Base-by-base conservation (phyloP, 2,329 filamentous ascomycete genomes). In the Chaetomiaceae sp. region DNA sequence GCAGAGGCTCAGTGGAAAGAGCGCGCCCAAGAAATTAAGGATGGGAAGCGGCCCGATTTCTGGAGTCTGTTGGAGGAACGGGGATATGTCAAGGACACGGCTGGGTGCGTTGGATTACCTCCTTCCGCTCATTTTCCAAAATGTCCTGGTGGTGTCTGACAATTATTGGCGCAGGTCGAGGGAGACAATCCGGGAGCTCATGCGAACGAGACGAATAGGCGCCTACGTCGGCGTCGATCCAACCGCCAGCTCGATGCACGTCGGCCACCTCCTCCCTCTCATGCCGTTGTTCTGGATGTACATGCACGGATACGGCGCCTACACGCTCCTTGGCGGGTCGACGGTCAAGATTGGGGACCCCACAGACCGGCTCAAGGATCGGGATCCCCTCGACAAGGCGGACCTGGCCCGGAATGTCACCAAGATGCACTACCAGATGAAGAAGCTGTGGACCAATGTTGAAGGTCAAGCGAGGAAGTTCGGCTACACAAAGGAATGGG, bases 261-360 rank as follows among this genome's bases (percentile, higher is more conserved):
- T 93, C 41, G 89, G 89, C 51, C 87, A 95, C 63, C 74, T 95
- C 5, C 73, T 93, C 13, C 86, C 89, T 19, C 74, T 92, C 48
- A 93, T 93, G 88, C 81, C 86, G 14, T 73, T 92, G 20, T 90
- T 89, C 70, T 92, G 87, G 85, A 79, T 91, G 73, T 89, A 89
- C 70, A 73, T 90, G 57, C 75, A 90, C 63, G 88, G 89, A 20
- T 84, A 85, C 65, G 73, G 79, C 27, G 76, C 84, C 21, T 73
- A 87, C 44, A 83, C 80, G 34, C 72, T 93, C 50, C 65, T 90
- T 51, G 87, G 87, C 41, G 85, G 86, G 59, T 83, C 86, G 13
- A 95, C 89, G 4, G 85, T 83, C 35, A 83, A 84, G 61, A 81
- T 93, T 44, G 89, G 89, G 42, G 89, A 93, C 61, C 89, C 89